phyloP scores from a whole-genome alignment of 78 protist species.

The Polysphondylium violaceum region DNA sequence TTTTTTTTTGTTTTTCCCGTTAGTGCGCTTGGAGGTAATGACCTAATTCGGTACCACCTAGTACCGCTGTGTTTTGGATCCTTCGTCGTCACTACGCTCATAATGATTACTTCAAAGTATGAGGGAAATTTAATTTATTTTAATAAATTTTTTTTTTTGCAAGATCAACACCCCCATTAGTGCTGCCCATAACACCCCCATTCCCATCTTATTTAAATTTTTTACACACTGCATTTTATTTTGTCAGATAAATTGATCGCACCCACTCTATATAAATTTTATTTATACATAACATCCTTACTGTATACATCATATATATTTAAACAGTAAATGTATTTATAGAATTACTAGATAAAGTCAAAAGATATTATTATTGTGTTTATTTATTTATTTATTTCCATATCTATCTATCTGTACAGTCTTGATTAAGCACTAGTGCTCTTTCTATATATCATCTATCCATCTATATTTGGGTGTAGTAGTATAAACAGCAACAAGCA shows the following conservation, averaged over 20 bases:
- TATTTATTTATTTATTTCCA: background rate
- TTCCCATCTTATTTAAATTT: background rate
- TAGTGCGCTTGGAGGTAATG: too few species aligned
- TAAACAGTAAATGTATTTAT: background rate
- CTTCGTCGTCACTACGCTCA: too few species aligned
- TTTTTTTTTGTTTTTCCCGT: too few species aligned
- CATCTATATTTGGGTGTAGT: background rate
- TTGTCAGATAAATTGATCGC: background rate
- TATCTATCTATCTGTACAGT: too few species aligned
- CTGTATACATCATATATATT: background rate
- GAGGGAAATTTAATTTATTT: too few species aligned
- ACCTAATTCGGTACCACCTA: too few species aligned
- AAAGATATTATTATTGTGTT: background rate
- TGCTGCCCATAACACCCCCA: background rate
- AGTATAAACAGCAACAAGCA: background rate
- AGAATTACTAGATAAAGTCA: background rate
- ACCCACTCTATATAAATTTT: background rate
- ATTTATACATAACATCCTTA: too few species aligned
- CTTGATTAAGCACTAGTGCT: too few species aligned
- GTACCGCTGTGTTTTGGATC: too few species aligned
- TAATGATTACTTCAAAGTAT: too few species aligned
- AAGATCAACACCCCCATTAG: background rate
- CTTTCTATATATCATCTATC: background rate
- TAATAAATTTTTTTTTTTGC: background rate
- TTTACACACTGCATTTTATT: background rate